phyloP scores from a whole-genome alignment of 140 eudicot species.

The Cichorium intybus region DNA sequence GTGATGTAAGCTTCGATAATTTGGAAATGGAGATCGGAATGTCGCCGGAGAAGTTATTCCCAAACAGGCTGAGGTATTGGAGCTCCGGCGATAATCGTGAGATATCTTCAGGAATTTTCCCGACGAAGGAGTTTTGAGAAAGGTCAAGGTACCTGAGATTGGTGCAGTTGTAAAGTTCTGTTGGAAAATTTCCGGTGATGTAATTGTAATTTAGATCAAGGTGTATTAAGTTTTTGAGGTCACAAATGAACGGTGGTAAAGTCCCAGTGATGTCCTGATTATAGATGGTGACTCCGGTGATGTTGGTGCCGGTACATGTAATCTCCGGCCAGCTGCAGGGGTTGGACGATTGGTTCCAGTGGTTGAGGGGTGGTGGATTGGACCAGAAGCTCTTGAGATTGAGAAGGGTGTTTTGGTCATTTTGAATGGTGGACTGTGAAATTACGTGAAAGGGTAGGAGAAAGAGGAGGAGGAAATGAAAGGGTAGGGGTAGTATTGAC shows the following conservation, averaged over 20 bases:
- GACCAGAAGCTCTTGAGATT: slow-evolving; percentile 54
- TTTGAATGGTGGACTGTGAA: slow-evolving; percentile 42
- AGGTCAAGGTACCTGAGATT: slow-evolving; percentile 62
- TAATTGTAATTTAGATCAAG: slow-evolving; percentile 45
- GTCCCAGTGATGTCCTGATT: slow-evolving; percentile 23
- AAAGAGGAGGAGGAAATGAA: slow-evolving; percentile 34
- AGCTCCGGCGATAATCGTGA: slow-evolving; percentile 43
- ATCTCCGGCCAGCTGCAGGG: slow-evolving; percentile 86
- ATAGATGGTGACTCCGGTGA: slow-evolving; percentile 40
- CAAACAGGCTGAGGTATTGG: slow-evolving; percentile 28
- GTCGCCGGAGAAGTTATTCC: slow-evolving; percentile 71
- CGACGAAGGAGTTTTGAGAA: slow-evolving; percentile 52
- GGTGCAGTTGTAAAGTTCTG: slow-evolving; percentile 61
- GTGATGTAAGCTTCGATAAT: slow-evolving; percentile 42
- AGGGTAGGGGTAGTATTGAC: slow-evolving; percentile 17
- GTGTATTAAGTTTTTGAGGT: slow-evolving; percentile 61
- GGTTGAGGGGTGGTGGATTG: slow-evolving; percentile 40
- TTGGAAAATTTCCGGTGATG: slow-evolving; percentile 58
- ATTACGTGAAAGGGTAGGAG: slow-evolving; percentile 42
- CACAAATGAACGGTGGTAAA: slow-evolving; percentile 69
- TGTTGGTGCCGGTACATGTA: slow-evolving; percentile 40
- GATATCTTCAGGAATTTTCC: slow-evolving; percentile 48
- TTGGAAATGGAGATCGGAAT: slow-evolving; percentile 49
- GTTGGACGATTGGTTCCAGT: slow-evolving; percentile 62
- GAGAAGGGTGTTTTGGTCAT: slow-evolving; percentile 51